Evolutionary conservation across 148 eudicot species (phyloP).

Genomic region (Camellia lanceoleosa): DNA sequence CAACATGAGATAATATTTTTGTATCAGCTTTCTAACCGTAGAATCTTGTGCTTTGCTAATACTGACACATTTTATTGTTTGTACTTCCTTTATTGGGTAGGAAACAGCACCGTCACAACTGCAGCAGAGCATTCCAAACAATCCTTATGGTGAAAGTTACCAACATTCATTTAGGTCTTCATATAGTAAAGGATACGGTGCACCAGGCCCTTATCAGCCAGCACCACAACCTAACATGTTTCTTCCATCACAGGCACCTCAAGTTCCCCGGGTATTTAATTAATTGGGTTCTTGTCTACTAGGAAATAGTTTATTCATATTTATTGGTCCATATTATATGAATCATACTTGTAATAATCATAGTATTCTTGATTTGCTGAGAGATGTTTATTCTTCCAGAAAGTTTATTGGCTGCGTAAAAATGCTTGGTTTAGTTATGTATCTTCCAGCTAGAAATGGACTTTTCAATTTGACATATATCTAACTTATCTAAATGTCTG

Average conservation of each 20-base stretch:
- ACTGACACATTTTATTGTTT: neutral
- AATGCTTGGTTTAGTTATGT: neutral
- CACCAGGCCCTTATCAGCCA: slow-evolving; percentile 33
- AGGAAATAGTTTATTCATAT: neutral
- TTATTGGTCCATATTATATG: neutral
- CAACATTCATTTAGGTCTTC: slow-evolving; percentile 37
- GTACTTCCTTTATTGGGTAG: slow-evolving; percentile 3
- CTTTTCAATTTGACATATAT: neutral
- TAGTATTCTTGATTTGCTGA: neutral
- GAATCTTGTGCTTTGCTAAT: slow-evolving; percentile 1
- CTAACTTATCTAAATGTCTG: neutral
- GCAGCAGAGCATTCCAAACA: slow-evolving; percentile 11
- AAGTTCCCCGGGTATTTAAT: slow-evolving; percentile 51
- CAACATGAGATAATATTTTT: neutral
- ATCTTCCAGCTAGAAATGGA: neutral
- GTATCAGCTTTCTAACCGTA: neutral
- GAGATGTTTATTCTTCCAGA: slow-evolving; percentile 1
- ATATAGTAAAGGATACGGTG: slow-evolving; percentile 45
- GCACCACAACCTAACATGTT: slow-evolving; percentile 47
- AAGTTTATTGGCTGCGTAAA: neutral
- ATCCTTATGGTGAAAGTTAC: slow-evolving; percentile 16
- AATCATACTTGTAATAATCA: neutral
- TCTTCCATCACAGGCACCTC: slow-evolving; percentile 64
- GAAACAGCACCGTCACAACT: slow-evolving; percentile 18
- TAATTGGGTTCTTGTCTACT: neutral